Evolutionary conservation across 441 rosid genomes (phyloP).

Genomic region (Eruca vesicaria): DNA sequence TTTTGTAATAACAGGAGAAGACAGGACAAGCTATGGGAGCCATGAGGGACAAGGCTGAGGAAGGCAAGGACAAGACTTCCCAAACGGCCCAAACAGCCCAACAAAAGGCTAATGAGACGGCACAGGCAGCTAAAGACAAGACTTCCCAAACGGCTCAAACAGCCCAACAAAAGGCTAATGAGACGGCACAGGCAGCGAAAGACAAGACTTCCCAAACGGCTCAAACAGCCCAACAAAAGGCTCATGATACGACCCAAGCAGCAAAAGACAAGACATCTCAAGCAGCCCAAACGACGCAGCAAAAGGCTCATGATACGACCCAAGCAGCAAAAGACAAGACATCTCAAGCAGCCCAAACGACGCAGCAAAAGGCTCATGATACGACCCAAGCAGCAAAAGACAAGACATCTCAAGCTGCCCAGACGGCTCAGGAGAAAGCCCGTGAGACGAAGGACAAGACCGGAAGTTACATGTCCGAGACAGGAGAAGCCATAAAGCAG

Average conservation of each 20-base stretch:
- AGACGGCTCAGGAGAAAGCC: conserved; percentile 28
- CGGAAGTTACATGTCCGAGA: conserved; percentile 36
- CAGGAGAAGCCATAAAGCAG: conserved; percentile 35
- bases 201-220: conserved; percentile 23
- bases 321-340: conserved; percentile 22
- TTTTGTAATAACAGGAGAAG: conserved; percentile 28
- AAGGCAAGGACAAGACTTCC: conserved; percentile 30
- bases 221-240: conserved; percentile 4
- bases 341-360: conserved; percentile 17
- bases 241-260: conserved; percentile 22
- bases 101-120: conserved; percentile 18
- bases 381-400: conserved; percentile 27
- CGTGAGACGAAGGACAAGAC: conserved; percentile 31
- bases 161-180: conserved; percentile 23
- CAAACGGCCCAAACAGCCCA: conserved; percentile 5
- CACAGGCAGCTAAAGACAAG: conserved; percentile 24
- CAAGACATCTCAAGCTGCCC: conserved; percentile 21
- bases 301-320: conserved; percentile 10
- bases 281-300: conserved; percentile 29
- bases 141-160: too few relatives aligned
- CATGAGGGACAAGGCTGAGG: conserved; percentile 35
- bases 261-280: too few relatives aligned
- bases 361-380: conserved; percentile 17
- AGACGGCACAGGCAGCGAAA: conserved; percentile 30
- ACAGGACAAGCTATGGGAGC: conserved; percentile 35